phyloP scores from a whole-genome alignment of 768 basidiomycete species.

The Crucibulum laeve region DNA sequence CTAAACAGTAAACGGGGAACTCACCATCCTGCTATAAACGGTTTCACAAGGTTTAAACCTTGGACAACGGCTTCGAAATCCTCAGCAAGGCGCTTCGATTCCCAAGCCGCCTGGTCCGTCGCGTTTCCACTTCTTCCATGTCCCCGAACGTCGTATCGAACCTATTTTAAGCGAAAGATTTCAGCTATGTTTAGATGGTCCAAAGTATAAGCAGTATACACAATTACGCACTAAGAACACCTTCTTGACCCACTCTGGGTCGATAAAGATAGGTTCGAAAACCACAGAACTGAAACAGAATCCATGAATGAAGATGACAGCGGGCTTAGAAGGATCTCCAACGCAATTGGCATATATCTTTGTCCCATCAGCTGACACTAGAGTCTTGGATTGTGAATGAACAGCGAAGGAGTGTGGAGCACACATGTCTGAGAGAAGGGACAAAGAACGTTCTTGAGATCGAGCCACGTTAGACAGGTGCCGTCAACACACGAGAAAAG shows the following conservation, averaged over 20 bases:
- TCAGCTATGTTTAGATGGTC: not conserved
- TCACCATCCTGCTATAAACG: constrained; percentile 30
- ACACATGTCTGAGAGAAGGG: no score
- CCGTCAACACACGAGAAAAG: no score
- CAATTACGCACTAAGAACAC: constrained; percentile 13
- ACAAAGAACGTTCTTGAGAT: no score
- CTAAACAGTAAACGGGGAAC: constrained; percentile 7
- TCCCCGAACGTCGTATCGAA: constrained; percentile 29
- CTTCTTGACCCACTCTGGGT: constrained; percentile 17
- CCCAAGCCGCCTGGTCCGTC: constrained; percentile 16
- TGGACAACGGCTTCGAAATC: constrained; percentile 25
- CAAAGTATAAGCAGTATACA: not conserved
- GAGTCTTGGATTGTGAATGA: no score
- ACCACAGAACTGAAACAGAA: constrained; percentile 19
- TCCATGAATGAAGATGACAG: constrained; percentile 32
- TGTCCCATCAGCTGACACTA: constrained; percentile 26
- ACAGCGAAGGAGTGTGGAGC: no score
- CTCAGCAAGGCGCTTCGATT: constrained; percentile 21
- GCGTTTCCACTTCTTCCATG: constrained; percentile 28
- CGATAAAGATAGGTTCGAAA: constrained; percentile 28
- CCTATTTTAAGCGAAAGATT: constrained; percentile 10
- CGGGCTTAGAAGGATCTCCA: constrained; percentile 24
- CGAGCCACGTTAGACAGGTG: no score
- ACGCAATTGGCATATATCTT: constrained; percentile 28
- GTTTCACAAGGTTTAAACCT: constrained; percentile 20